These are phyloP conservation scores for Xerocomellus intermedius DNA, from an alignment of 768 basidiomycete species.

Conservation along the genomic window DNA sequence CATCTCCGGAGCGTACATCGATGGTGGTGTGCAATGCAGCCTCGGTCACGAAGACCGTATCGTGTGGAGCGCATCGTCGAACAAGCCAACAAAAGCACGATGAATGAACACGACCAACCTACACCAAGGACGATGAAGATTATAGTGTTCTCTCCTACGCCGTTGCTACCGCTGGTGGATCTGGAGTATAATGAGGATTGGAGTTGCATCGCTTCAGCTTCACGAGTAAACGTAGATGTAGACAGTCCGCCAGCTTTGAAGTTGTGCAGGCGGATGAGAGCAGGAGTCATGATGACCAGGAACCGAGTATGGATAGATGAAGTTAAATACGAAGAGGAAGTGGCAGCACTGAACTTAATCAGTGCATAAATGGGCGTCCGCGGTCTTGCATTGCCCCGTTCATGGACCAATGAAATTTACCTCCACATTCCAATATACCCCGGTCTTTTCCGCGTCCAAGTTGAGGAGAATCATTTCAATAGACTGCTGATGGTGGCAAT, in stretches of 20 bases:
- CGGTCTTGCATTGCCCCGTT: slow-evolving; percentile 17
- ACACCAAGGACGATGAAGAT: slow-evolving; percentile 25
- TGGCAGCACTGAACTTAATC: slow-evolving; percentile 13
- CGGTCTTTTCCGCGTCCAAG: slow-evolving; percentile 12
- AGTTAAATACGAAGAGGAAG: slow-evolving; percentile 18
- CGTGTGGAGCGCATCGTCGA: background rate
- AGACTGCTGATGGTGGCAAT: slow-evolving; percentile 20
- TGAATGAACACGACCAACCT: slow-evolving; percentile 22
- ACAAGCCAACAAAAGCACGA: background rate
- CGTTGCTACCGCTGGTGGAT: background rate
- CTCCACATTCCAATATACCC: slow-evolving; percentile 16
- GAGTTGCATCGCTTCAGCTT: background rate
- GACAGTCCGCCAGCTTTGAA: background rate
- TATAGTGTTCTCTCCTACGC: slow-evolving; percentile 14
- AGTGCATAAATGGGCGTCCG: slow-evolving; percentile 5
- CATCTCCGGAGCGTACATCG: background rate
- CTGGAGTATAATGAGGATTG: slow-evolving; percentile 11
- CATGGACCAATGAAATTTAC: slow-evolving; percentile 17
- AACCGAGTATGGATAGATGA: background rate
- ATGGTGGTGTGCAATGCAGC: background rate
- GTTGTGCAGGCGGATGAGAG: slow-evolving; percentile 3
- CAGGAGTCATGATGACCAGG: slow-evolving; percentile 9
- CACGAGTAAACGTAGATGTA: background rate
- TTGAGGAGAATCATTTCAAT: slow-evolving; percentile 11
- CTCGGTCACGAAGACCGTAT: background rate